Evolutionary conservation across 805 yeast genomes (phyloP).

Genomic region (Alloascoidea hylecoeti): DNA sequence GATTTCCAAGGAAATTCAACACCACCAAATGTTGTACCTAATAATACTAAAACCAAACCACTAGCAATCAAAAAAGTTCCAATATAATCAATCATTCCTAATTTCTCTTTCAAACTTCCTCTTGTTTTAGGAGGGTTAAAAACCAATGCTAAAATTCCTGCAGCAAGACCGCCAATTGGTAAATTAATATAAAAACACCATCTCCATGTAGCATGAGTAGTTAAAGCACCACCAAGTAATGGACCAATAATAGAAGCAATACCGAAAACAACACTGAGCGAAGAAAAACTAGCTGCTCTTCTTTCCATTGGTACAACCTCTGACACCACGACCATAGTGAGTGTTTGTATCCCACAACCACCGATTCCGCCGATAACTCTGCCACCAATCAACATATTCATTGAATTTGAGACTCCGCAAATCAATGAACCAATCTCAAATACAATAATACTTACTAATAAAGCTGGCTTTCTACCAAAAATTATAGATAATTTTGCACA

Average conservation of each 20-base stretch:
- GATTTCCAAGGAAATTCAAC: slow-evolving; percentile 36
- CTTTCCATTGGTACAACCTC: no score
- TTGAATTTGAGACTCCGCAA: slow-evolving; percentile 14
- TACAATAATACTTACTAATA: slow-evolving; percentile 29
- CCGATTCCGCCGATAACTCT: slow-evolving; percentile 52
- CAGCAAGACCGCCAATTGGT: slow-evolving; percentile 45
- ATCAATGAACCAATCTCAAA: slow-evolving; percentile 49
- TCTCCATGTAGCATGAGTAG: slow-evolving; percentile 47
- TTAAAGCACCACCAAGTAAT: slow-evolving; percentile 50
- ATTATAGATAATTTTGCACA: slow-evolving; percentile 45
- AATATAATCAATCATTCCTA: slow-evolving; percentile 31
- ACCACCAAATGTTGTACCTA: slow-evolving; percentile 44
- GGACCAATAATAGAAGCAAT: slow-evolving; percentile 37
- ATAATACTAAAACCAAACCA: slow-evolving; percentile 28
- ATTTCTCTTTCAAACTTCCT: slow-evolving; percentile 22
- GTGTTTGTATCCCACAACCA: slow-evolving; percentile 46
- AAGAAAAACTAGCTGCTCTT: no score
- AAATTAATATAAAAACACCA: slow-evolving; percentile 66
- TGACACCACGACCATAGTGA: slow-evolving; percentile 31
- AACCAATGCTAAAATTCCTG: slow-evolving; percentile 21
- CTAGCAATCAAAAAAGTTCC: slow-evolving; percentile 30
- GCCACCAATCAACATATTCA: slow-evolving; percentile 47
- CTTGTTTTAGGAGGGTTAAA: slow-evolving; percentile 33
- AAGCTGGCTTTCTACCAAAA: slow-evolving; percentile 32
- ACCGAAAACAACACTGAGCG: no score